phyloP scores from a whole-genome alignment of 164 flowering plant genomes.

The Berberis thunbergii region DNA sequence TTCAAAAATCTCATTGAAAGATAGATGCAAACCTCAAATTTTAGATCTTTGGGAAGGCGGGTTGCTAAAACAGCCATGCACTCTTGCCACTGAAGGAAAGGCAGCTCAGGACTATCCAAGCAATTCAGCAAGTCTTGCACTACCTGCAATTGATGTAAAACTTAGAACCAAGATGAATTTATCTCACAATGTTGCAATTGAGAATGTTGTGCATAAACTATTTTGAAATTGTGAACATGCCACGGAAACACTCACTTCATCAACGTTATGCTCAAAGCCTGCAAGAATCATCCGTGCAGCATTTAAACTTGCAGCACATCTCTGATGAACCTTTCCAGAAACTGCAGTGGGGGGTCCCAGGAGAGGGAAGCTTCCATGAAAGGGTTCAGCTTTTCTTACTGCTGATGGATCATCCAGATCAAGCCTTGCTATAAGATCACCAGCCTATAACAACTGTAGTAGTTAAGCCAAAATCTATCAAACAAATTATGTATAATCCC shows the following conservation, averaged over 20 bases:
- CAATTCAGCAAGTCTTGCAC: conserved; percentile 85
- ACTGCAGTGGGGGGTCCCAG: conserved; percentile 93
- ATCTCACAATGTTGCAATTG: no score
- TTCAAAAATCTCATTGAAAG: neutral
- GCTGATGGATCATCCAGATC: conserved; percentile 99
- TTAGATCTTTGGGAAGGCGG: conserved; percentile 89
- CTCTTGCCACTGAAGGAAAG: conserved; percentile 99
- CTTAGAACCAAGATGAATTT: neutral
- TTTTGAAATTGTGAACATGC: neutral
- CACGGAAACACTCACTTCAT: conserved; percentile 49
- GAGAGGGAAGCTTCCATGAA: conserved; percentile 80
- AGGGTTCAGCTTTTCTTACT: conserved; percentile 97
- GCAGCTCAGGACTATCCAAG: conserved; percentile 96
- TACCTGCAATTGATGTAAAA: conserved; percentile 41
- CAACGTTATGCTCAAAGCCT: conserved; percentile 91
- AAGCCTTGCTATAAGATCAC: conserved; percentile 90
- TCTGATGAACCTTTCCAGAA: conserved; percentile 95
- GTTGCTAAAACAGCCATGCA: conserved; percentile 84
- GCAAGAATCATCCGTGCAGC: conserved; percentile 96
- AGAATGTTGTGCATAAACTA: neutral
- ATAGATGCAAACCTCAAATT: conserved; percentile 45
- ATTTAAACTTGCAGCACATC: conserved; percentile 89
- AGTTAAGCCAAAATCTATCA: neutral
- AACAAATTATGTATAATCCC: neutral
- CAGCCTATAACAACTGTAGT: conserved; percentile 45